Evolutionary conservation across 371 early-diverging fungal genomes (phyloP), one percentile per base, ranked within the genome.

Genomic region (Mortierella sp.): DNA sequence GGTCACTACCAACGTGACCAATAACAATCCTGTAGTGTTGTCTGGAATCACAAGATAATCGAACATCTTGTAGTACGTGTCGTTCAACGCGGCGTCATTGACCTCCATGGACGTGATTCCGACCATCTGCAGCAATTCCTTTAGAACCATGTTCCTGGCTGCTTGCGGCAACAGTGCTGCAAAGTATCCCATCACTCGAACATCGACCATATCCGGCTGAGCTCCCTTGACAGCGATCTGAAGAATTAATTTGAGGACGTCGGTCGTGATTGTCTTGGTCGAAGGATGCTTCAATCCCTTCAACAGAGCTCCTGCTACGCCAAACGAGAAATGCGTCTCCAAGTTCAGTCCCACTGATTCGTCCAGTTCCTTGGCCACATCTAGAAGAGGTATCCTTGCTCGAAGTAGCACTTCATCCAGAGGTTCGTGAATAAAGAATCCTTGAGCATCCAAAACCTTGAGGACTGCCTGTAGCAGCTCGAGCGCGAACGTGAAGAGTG

Each of bases 251-350:
- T 83, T 83, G 44, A 97, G 70, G 5, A 91, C 90, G 27, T 85
- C 83, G 37, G 87, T 88, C 8, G 96, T 92, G 17, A 84, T 84
- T 9, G 88, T 87, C 59, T 91, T 92, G 28, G 93, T 92, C 40
- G 84, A 80, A 37, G 86, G 87, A 58, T 94, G 88, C 52, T 89
- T 87, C 58, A 96, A 63, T 14, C 96, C 97, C 70, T 92, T 94
- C 65, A 96, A 77, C 41, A 97, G 82, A 13, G 88, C 88, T 37
- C 90, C 88, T 0, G 94, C 87, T 40, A 96, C 81, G 10, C 96
- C 94, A 64, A 95, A 94, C 24, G 95, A 88, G 63, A 97, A 95
- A 79, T 95, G 92, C 2, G 87, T 84, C 27, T 87, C 85, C 82
- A 95, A 97, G 72, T 90, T 90, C 58, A 96, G 84, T 16, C 94